These are phyloP conservation scores for Gracilariopsis chorda DNA, from an alignment of 23 red algal genomes.

Conservation along the genomic window DNA sequence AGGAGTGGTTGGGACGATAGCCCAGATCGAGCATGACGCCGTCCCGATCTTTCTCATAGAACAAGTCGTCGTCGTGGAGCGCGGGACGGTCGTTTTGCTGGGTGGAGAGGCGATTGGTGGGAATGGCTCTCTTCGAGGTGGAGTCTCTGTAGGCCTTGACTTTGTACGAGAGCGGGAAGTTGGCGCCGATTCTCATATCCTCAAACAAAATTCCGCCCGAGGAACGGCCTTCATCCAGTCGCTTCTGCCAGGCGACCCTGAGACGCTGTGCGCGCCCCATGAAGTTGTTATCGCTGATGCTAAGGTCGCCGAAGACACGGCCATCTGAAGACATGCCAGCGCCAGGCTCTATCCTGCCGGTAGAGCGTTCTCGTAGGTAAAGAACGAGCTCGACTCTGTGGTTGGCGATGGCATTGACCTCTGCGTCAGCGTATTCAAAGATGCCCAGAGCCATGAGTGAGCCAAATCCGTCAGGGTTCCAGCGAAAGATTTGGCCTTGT, in stretches of 20 bases:
- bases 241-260: conserved; percentile 66
- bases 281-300: conserved; percentile 51
- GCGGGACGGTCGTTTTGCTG: not conserved
- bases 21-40: conserved; percentile 38
- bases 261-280: conserved; percentile 51
- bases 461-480: conserved; percentile 36
- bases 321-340: conserved; percentile 69
- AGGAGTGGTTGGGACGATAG: conserved; percentile 3
- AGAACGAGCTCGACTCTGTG: conserved; percentile 35
- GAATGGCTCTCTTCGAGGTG: conserved; percentile 19
- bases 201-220: conserved; percentile 55
- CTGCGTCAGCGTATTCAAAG: conserved; percentile 62
- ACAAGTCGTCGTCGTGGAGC: not conserved
- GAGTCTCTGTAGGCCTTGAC: conserved; percentile 40
- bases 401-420: conserved; percentile 11
- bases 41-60: conserved; percentile 48
- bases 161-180: conserved; percentile 22
- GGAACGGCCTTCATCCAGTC: conserved; percentile 27
- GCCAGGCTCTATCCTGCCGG: conserved; percentile 54
- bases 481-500: conserved; percentile 43
- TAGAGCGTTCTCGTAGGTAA: conserved; percentile 30
- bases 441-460: conserved; percentile 60
- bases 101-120: not conserved
- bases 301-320: conserved; percentile 52
- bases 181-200: conserved; percentile 59